A percentile compares a stretch with the other conserved stretches of the same genome.
phyloP scores from a whole-genome alignment of 2,329 filamentous ascomycete genomes.

The Hirsutella minnesotensis region DNA sequence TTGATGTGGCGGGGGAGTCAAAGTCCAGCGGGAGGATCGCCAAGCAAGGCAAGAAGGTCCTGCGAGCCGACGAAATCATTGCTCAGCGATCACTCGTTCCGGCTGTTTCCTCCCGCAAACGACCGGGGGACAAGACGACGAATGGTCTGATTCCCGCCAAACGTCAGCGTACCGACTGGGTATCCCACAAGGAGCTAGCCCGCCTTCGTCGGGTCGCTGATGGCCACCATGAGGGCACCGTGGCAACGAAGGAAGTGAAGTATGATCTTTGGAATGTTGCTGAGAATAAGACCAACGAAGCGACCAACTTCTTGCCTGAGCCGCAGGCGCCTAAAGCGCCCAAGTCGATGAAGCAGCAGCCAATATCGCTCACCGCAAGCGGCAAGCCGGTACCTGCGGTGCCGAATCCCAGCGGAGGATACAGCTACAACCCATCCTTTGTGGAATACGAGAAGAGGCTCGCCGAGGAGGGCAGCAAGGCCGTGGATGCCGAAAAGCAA shows the following conservation, averaged over 20 bases:
- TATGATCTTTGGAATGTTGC: slow-evolving; percentile 69
- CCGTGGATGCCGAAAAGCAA: slow-evolving; percentile 65
- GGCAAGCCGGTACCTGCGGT: slow-evolving; percentile 74
- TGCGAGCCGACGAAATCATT: slow-evolving; percentile 89
- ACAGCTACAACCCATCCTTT: slow-evolving; percentile 87
- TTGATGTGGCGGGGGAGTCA: slow-evolving; percentile 65
- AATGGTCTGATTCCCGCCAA: slow-evolving; percentile 67
- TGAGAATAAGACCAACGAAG: slow-evolving; percentile 24
- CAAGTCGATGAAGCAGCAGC: slow-evolving; percentile 60
- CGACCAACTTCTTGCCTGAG: slow-evolving; percentile 50
- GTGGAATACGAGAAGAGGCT: slow-evolving; percentile 74
- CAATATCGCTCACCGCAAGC: slow-evolving; percentile 70
- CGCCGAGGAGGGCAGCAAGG: slow-evolving; percentile 63
- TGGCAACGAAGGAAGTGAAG: slow-evolving; percentile 47
- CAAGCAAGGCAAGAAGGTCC: slow-evolving; percentile 58
- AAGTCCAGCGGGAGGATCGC: slow-evolving; percentile 52
- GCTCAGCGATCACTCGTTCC: slow-evolving; percentile 72
- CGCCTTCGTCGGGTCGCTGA: slow-evolving; percentile 71
- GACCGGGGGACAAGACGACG: slow-evolving; percentile 54
- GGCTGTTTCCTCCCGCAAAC: slow-evolving; percentile 68
- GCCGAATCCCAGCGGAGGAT: slow-evolving; percentile 64
- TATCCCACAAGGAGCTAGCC: slow-evolving; percentile 74
- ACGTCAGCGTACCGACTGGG: slow-evolving; percentile 63
- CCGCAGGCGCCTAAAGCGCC: slow-evolving; percentile 58
- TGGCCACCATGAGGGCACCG: slow-evolving; percentile 45